phyloP scores from a whole-genome alignment of 768 basidiomycete genomes.

The Suillus ampliporus region DNA sequence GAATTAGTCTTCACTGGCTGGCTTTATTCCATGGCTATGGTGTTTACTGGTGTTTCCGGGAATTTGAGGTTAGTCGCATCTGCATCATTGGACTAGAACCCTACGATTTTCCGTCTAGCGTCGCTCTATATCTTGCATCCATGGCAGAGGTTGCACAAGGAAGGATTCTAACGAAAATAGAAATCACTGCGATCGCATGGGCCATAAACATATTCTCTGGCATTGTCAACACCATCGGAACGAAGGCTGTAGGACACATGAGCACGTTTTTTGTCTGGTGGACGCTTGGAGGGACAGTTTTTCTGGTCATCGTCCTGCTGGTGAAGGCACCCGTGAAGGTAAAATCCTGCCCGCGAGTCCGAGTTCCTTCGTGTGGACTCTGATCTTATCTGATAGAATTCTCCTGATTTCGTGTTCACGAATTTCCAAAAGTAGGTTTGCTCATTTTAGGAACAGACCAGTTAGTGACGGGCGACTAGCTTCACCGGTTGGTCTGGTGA shows the following conservation, averaged over 20 bases:
- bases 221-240: constrained; percentile 60
- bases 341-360: constrained; percentile 19
- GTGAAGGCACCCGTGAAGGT: constrained; percentile 62
- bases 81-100: background rate
- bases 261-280: constrained; percentile 63
- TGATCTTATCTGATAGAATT: constrained; percentile 40
- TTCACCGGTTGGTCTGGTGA: constrained; percentile 62
- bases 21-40: constrained; percentile 63
- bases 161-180: constrained; percentile 51
- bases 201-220: constrained; percentile 60
- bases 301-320: constrained; percentile 58
- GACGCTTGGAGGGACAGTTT: constrained; percentile 62
- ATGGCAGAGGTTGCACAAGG: constrained; percentile 54
- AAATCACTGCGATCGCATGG: constrained; percentile 61
- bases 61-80: constrained; percentile 49
- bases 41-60: constrained; percentile 64
- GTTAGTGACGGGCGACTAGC: constrained; percentile 27
- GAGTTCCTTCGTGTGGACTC: background rate
- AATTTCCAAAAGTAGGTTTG: constrained; percentile 51
- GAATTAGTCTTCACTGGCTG: constrained; percentile 51
- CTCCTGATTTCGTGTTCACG: constrained; percentile 53
- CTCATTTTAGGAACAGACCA: background rate
- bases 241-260: constrained; percentile 59
- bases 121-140: constrained; percentile 59
- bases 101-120: constrained; percentile 33